Base-by-base conservation (phyloP, 2,329 filamentous ascomycete genomes). In the Mollisia scopiformis region DNA sequence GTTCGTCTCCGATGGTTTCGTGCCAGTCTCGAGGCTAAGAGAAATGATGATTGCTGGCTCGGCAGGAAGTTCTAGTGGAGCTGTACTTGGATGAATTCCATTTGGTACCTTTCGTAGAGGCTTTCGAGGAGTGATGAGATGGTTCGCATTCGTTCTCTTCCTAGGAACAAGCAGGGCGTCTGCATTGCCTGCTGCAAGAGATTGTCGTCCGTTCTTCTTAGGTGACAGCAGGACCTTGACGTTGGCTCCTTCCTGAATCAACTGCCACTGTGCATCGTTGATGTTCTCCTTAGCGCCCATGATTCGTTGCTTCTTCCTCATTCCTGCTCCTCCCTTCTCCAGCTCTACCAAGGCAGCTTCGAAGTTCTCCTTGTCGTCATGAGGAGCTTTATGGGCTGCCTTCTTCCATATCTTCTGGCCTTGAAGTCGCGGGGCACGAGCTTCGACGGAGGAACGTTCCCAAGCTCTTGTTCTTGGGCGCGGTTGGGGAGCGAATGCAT, bases 301-400 rank as follows among this genome's bases (percentile, higher is more conserved):
- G 13, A 63, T 67, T n/a, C 74, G 72, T 21, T 58, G 50, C 58
- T 70, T 74, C 64, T 80, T 80, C 31, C 78, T 71, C 23, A 71
- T 41, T 0, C 71, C 73, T 2, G 57, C 51, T 2, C 75, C 74
- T 23, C 74, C 72, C 25, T 66, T 71, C 16, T 73, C 68, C 5
- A 79, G 68, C 62, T 80, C 78, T 13, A 41, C 41, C 51, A 70
- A 63, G 2, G 64, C 64, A 31, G 62, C 60, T 13, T 66, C 59
- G 16, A 63, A 43, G 41, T 67, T 69, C 56, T 69, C 66, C 39
- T 71, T 69, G 21, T 68, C 57, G 13, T 60, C 58, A 14, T 57
- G 23, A 14, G 47, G 21, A 6, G 52, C 47, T 43, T 49, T 57
- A 2, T 51, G 54, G 2, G 65, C 59, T 11, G 58, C 53, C 62